phyloP scores from a whole-genome alignment of 2,329 filamentous ascomycete species.

The Tolypocladium album region DNA sequence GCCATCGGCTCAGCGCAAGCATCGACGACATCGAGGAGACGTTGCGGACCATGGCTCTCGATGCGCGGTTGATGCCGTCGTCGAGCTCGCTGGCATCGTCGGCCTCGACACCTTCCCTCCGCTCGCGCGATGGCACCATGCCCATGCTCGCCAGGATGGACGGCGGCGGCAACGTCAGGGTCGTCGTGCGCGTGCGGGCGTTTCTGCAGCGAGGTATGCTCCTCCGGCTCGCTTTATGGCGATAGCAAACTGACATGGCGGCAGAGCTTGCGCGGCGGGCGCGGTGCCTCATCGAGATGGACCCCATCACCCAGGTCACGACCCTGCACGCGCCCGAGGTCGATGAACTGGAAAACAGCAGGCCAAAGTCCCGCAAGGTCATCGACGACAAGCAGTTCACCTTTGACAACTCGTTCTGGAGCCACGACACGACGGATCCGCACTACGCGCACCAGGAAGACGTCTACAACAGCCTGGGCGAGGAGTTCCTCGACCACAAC shows the following conservation, averaged over 20 bases:
- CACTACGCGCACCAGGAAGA: conserved; percentile 91
- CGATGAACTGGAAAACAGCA: conserved; percentile 26
- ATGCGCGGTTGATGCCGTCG: conserved; percentile 34
- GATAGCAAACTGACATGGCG: not conserved
- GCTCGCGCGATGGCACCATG: conserved; percentile 59
- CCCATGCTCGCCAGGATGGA: conserved; percentile 46
- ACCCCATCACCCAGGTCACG: conserved; percentile 76
- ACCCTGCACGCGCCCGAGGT: conserved; percentile 62
- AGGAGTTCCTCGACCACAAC: conserved; percentile 97
- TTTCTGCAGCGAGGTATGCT: conserved; percentile 60
- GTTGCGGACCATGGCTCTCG: conserved; percentile 29
- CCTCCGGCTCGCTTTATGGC: no score
- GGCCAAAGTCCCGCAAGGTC: conserved; percentile 58
- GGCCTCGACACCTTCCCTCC: conserved; percentile 68
- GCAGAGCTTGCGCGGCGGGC: conserved; percentile 72
- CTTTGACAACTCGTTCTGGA: conserved; percentile 99
- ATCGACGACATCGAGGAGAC: conserved; percentile 28
- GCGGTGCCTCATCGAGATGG: conserved; percentile 84
- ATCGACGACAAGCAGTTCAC: conserved; percentile 85
- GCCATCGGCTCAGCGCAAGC: conserved; percentile 27
- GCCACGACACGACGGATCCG: conserved; percentile 64
- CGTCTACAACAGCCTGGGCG: conserved; percentile 86
- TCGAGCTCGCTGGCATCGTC: conserved; percentile 40
- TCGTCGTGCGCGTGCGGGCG: conserved; percentile 70
- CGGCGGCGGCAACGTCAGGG: conserved; percentile 65